Base-by-base conservation (phyloP, 1,139 yeast genomes). In the Yamadazyma dushanensis region DNA sequence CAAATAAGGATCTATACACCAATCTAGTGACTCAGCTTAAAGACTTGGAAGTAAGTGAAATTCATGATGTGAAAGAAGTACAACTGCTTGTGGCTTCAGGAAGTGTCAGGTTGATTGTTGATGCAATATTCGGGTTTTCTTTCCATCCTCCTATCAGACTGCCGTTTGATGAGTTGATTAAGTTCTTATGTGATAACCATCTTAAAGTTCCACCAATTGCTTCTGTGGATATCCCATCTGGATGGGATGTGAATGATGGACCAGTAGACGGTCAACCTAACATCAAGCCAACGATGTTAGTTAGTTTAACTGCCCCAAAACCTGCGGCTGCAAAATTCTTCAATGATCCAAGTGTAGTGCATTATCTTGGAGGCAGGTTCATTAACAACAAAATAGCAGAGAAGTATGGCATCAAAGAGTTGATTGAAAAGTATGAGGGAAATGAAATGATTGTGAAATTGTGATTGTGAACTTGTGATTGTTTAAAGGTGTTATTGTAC, bases 191-290 rank as follows among this genome's bases (percentile, higher is more conserved):
- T 5, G 37, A 39, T 1, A 57, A 70, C 17, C 49, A 61, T 3
- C 36, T 47, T 4, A 48, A 57, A 8, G 56, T 68, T 8, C 61
- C 72, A 3, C 89, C 88, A 0, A 75, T 90, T 3, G 77, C 87
- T 0, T 79, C 95, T 0, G 86, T 92, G 1, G 98, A 92, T 55
- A 80, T 90, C 27, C 98, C 98, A 0, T 84, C 95, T 0, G 96
- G 97, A 0, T 92, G 98, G 98, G 94, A 89, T 54, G 97, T 92
- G 5, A 95, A 92, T 53, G 54, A 71, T 4, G 98, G 98, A 0
- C 96, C 95, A 0, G 50, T 57, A 0, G 30, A 15, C 9, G 32
- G 29, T 2, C 63, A 57, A 3, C 55, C 59, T 1, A 73, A 70
- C 19, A 71, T 75, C 4, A 58, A 58, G 8, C 96, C 98, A 0